Evolutionary conservation across 1,139 yeast genomes (phyloP).

Genomic region (Pichia inconspicua): DNA sequence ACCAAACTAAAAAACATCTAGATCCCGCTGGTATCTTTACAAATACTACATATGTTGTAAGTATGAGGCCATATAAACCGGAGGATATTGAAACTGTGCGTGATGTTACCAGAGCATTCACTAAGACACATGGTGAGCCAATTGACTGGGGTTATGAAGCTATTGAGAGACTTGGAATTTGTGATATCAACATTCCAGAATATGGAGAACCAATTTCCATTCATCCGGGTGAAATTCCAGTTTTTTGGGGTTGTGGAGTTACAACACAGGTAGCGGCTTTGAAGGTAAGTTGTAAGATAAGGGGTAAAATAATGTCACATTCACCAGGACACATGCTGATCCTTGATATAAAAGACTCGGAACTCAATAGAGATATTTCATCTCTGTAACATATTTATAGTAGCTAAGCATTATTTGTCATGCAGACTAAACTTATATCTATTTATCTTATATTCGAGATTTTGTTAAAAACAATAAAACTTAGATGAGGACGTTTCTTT

Average conservation of each 20-base stretch:
- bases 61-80: slow-evolving; percentile 8
- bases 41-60: slow-evolving; percentile 3
- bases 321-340: slow-evolving; percentile 6
- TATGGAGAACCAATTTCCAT: slow-evolving; percentile 2
- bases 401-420: too few relatives aligned
- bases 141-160: slow-evolving; percentile 9
- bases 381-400: neutral
- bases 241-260: slow-evolving; percentile 9
- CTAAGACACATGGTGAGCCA: slow-evolving; percentile 7
- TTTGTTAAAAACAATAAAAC: too few relatives aligned
- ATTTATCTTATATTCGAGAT: too few relatives aligned
- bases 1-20: slow-evolving; percentile 1
- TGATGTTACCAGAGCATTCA: slow-evolving; percentile 2
- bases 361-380: neutral
- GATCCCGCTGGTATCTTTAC: slow-evolving; percentile 3
- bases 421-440: too few relatives aligned
- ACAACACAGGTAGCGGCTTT: slow-evolving; percentile 7
- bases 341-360: slow-evolving; percentile 5
- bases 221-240: slow-evolving; percentile 3
- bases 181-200: slow-evolving; percentile 1
- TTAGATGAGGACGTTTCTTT: too few relatives aligned
- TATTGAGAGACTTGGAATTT: slow-evolving; percentile 4
- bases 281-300: neutral
- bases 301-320: slow-evolving; percentile 1
- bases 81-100: slow-evolving; percentile 3